phyloP scores from a whole-genome alignment of 1,139 yeast species.

The Debaryomyces subglobosus region DNA sequence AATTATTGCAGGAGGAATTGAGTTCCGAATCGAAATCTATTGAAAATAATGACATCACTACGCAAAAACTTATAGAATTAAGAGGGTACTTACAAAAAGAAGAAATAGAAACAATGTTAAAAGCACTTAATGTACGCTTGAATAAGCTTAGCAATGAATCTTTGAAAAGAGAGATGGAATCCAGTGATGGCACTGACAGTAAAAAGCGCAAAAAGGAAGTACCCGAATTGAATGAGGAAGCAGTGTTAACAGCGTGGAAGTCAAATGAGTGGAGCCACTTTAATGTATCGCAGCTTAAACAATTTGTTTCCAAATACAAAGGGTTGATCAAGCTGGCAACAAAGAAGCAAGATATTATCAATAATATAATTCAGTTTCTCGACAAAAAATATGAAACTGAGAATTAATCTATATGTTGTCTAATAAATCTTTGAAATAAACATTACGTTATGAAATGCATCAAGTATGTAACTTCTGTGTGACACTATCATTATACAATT shows the following conservation, averaged over 20 bases:
- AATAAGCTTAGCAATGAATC: conserved; percentile 11
- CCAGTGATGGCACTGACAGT: conserved; percentile 17
- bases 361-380: conserved; percentile 30
- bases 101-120: conserved; percentile 15
- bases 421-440: background rate
- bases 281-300: conserved; percentile 44
- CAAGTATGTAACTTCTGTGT: too few species aligned
- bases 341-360: conserved; percentile 46
- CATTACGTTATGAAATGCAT: background rate
- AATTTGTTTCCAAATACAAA: conserved; percentile 37
- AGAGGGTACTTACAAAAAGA: conserved; percentile 12
- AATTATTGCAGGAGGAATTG: conserved; percentile 63
- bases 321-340: conserved; percentile 36
- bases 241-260: conserved; percentile 44
- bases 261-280: conserved; percentile 34
- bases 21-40: conserved; percentile 29
- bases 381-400: conserved; percentile 1
- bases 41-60: conserved; percentile 21
- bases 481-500: too few species aligned
- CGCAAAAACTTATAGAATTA: conserved; percentile 16
- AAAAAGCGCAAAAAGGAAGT: conserved; percentile 24
- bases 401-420: background rate
- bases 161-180: conserved; percentile 9
- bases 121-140: conserved; percentile 21
- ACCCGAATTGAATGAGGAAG: conserved; percentile 35